Evolutionary conservation across 2,329 filamentous ascomycete species (phyloP).

Genomic region (Pseudophaeomoniella oleicola): DNA sequence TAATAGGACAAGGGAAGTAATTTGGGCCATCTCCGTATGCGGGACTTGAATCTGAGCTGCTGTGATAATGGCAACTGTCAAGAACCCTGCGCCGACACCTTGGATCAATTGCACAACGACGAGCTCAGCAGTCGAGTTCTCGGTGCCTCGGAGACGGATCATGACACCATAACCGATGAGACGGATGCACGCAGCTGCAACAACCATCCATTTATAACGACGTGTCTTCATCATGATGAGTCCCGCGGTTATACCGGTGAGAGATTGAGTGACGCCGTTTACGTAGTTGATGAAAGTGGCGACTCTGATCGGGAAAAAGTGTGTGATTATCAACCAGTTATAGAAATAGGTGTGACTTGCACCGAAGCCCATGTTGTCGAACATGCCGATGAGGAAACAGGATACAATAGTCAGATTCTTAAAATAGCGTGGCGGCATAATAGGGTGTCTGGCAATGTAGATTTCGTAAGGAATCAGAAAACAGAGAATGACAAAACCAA

Average conservation of each 20-base stretch:
- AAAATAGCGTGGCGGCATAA: constrained; percentile 33
- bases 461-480: constrained; percentile 34
- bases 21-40: constrained; percentile 31
- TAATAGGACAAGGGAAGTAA: constrained; percentile 31
- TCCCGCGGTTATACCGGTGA: constrained; percentile 26
- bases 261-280: constrained; percentile 27
- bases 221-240: constrained; percentile 26
- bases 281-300: constrained; percentile 29
- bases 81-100: constrained; percentile 32
- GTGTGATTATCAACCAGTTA: constrained; percentile 30
- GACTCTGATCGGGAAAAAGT: constrained; percentile 23
- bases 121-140: constrained; percentile 29
- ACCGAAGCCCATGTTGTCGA: constrained; percentile 29
- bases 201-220: constrained; percentile 32
- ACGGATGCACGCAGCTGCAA: constrained; percentile 26
- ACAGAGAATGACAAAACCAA: constrained; percentile 27
- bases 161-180: constrained; percentile 36
- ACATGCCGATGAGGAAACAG: constrained; percentile 22
- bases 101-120: constrained; percentile 35
- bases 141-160: constrained; percentile 30
- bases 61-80: constrained; percentile 28
- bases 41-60: constrained; percentile 31
- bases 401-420: constrained; percentile 27
- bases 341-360: constrained; percentile 35
- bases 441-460: constrained; percentile 26